Percentiles rank a stretch among this genome's conserved stretches.
These are phyloP conservation scores for Centella asiatica DNA, from an alignment of 129 eudicot species.

Conservation along the genomic window DNA sequence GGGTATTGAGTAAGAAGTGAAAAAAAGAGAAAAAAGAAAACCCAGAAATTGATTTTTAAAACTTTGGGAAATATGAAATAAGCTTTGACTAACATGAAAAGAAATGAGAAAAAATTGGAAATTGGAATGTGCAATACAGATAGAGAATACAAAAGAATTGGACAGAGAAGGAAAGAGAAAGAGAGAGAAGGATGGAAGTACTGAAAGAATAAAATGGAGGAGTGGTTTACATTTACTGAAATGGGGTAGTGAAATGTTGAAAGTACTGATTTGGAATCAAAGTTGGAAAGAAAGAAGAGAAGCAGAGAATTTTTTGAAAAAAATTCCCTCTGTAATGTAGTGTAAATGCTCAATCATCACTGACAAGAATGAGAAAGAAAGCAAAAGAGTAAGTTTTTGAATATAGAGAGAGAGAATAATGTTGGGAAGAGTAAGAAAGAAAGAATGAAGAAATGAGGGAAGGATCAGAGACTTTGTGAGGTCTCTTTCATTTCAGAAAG, in stretches of 20 bases:
- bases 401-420: too few relatives aligned
- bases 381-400: neutral
- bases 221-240: neutral
- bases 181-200: too few relatives aligned
- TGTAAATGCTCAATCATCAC: neutral
- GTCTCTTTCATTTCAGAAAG: too few relatives aligned
- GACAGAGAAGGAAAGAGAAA: neutral
- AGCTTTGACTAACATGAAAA: too few relatives aligned
- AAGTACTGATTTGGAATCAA: neutral
- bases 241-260: conserved; percentile 13
- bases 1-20: conserved; percentile 5
- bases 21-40: neutral
- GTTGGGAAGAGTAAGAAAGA: neutral
- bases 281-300: neutral
- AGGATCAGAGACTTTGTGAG: too few relatives aligned
- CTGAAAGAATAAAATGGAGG: too few relatives aligned
- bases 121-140: conserved; percentile 11
- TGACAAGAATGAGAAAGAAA: neutral
- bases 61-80: too few relatives aligned
- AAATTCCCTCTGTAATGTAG: neutral
- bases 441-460: neutral
- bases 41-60: too few relatives aligned
- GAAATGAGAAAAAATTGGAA: too few relatives aligned
- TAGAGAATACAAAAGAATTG: conserved; percentile 21
- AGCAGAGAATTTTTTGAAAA: neutral